Evolutionary conservation across 1,284 basidiomycete genomes (phyloP).

Genomic region (Marasmius tenuissimus): DNA sequence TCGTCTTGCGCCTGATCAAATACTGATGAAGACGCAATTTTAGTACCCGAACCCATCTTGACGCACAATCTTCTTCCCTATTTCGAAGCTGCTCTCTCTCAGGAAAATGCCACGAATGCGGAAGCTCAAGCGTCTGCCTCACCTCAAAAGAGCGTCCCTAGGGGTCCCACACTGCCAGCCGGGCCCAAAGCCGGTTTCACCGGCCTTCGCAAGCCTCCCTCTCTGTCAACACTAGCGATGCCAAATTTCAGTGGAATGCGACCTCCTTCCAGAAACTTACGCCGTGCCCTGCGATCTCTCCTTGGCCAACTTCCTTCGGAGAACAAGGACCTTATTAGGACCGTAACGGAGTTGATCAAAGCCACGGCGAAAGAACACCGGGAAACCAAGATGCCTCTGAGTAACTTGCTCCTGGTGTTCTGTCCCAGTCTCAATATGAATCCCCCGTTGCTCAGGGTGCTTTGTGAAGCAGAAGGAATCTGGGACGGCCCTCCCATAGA

Average conservation of each 20-base stretch:
- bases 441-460: constrained; percentile 67
- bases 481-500: constrained; percentile 45
- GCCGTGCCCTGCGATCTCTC: constrained; percentile 54
- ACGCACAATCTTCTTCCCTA: constrained; percentile 66
- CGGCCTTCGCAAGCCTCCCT: constrained; percentile 68
- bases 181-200: constrained; percentile 40
- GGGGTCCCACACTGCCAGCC: constrained; percentile 40
- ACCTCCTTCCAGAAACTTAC: constrained; percentile 55
- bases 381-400: constrained; percentile 83
- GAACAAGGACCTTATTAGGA: constrained; percentile 72
- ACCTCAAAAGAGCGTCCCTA: constrained; percentile 17
- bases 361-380: constrained; percentile 60
- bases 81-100: constrained; percentile 73
- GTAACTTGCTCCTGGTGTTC: constrained; percentile 77
- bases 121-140: constrained; percentile 23
- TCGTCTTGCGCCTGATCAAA: not conserved
- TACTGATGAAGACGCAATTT: constrained; percentile 2
- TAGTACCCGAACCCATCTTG: constrained; percentile 83
- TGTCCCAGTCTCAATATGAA: constrained; percentile 81
- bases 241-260: constrained; percentile 60
- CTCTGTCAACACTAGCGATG: constrained; percentile 72
- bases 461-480: constrained; percentile 70
- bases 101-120: constrained; percentile 46
- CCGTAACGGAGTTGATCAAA: constrained; percentile 71
- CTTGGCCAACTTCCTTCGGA: constrained; percentile 67